Base-by-base conservation (phyloP, 108 stramenopile genomes). In the Cyclotella atomus region DNA sequence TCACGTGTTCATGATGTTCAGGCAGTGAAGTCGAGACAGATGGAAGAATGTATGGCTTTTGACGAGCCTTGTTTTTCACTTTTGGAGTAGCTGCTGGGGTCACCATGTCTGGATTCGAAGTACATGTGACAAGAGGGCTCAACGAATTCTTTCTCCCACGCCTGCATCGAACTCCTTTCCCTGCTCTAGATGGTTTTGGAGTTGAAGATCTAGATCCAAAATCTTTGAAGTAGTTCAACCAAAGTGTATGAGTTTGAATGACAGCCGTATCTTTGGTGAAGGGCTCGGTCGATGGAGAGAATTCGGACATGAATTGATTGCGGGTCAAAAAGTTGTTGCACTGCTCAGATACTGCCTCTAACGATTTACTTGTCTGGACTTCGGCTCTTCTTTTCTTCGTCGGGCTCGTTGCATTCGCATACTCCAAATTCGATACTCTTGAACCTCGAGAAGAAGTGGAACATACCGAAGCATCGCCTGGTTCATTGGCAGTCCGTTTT, bases 121-220 rank as follows among this genome's bases (percentile, higher is more conserved):
- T 73, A 32, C 59, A 62, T 0, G 67, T 27, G 24, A 70, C 72
- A 41, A 81, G 44, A 28, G 79, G 73, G 55, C 79, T 81, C 16
- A 73, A 50, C 15, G 73, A 62, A 46, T 68, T 59, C 0, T 64
- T 74, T 8, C 73, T 67, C 28, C 73, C 79, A 33, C 79, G 79
- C 50, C 73, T 59, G 43, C 73, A 69, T 29, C 79, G 79, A 16
- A 73, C 62, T 3, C 76, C 68, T 52, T 45, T 68, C 54, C 10
- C 46, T 29, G 15, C 54, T 72, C 49, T 66, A 30, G 23, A 28
- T 10, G n/a, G 9, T 50, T 23, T 55, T 54, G 27, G 43, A n/a
- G 74, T 29, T 49, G 50, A 36, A 28, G 33, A 47, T 27, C 33
- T 8, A n/a, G 36, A 59, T 10, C 33, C 38, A 32, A 19, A 38